Evolutionary conservation across 495 filamentous ascomycete species (phyloP), one percentile per base, ranked within the genome.

Genomic region (Lentithecium fluviatile): DNA sequence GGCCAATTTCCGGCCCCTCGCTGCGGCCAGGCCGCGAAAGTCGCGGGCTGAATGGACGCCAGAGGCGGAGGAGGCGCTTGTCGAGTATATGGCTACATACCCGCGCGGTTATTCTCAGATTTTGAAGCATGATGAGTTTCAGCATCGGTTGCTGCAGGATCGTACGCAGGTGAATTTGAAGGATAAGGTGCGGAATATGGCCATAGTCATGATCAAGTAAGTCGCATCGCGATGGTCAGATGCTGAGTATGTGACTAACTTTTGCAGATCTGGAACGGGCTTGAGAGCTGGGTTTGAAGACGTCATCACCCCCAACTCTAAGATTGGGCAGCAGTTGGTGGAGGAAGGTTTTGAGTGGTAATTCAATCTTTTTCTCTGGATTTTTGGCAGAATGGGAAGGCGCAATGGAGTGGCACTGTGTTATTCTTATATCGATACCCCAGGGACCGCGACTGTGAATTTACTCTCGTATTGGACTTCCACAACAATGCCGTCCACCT

Each of bases 111-210:
- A 83, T 79, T 71, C 76, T 20, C 29, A 57, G 0, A 81, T 88
- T 36, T 76, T 81, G 57, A 37, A 69, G 34, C 47, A 67, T 0
- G 69, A 61, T 15, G 67, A 60, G 0, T 52, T 73, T 1, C 51
- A 51, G 11, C 25, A 55, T 21, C 26, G 49, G 0, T 74, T 84
- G 32, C 68, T 79, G 6, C 63, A 68, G 0, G 77, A 52, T 23
- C 66, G 84, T n/a, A 76, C 78, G 64, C 83, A 87, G 62, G 83
- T 85, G 45, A 79, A 78, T 21, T 69, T 88, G 19, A 86, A 85
- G 29, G 85, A 89, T 73, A 89, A 87, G 70, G 86, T 83, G 45
- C 76, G 84, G 8, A 78, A 85, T 56, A 67, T 88, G 52, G 87
- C 86, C 65, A 77, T 82, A 36, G 78, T 78, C 55, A 83, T 76